Evolutionary conservation across 345 rosid species (phyloP), one percentile per base, ranked within the genome.

Genomic region (Cardamine occulta): DNA sequence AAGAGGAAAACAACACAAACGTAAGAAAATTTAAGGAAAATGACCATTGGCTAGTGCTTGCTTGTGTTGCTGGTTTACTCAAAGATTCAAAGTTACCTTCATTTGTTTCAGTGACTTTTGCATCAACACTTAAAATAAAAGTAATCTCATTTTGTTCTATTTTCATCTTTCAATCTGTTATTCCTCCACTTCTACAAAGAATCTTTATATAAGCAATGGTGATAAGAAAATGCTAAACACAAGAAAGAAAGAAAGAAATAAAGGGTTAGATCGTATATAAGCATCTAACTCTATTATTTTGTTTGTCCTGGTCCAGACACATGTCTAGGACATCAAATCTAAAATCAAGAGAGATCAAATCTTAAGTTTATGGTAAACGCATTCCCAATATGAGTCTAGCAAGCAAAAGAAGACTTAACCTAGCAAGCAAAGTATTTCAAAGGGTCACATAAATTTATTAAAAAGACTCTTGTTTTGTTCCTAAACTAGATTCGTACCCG

Each of bases 241-340:
- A 60, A 58, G 34, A 67, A 68, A 75, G 32, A 39, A 55, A 74
- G 8, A 13, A 40, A 34, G 0, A 8, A 28, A 28, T 28, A 47
- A 74, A 32, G 65, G 54, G 11, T 70, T 58, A 2, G n/a, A 66
- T 37, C 73, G 61, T 75, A 48, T 67, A 66, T 59, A 67, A 51
- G 74, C 63, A 75, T 75, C 79, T 68, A 67, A 67, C 24, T 23
- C 59, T 39, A 34, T 58, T 58, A 58, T 1, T 40, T 75, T 60
- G 54, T 49, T 52, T 74, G 61, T 75, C 68, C 11, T 68, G 74
- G 68, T 68, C 79, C 74, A 59, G 18, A 49, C 74, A 59, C 47
- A 49, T 13, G 26, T 29, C 10, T 45, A 32, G 9, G 47, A 64
- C 64, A 74, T 56, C 73, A 70, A 45, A 17, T 44, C 49, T 44